phyloP scores from a whole-genome alignment of 129 eudicot genomes.

The Flaveria brownii region DNA sequence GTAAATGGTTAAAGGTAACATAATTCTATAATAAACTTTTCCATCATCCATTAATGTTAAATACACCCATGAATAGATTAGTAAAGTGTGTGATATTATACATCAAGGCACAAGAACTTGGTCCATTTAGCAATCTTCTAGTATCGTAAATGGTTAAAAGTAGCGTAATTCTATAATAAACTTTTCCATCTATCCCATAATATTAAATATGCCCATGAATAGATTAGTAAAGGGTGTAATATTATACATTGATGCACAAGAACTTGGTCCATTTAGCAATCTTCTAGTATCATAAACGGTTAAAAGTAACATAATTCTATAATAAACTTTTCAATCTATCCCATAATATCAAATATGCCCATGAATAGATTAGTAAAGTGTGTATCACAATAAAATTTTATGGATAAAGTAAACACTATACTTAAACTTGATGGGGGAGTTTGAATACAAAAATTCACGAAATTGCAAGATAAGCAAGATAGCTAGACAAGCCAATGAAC shows the following conservation, averaged over 20 bases:
- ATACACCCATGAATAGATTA: neutral
- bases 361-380: neutral
- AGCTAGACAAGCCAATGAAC: neutral
- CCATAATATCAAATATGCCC: conserved; percentile 7
- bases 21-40: neutral
- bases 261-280: neutral
- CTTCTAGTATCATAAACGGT: neutral
- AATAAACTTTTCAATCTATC: neutral
- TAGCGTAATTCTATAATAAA: neutral
- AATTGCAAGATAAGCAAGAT: neutral
- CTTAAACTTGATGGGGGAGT: neutral
- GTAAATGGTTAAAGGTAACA: neutral
- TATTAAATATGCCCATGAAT: conserved; percentile 10
- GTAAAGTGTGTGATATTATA: neutral
- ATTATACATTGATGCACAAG: neutral
- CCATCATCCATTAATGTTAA: conserved; percentile 1
- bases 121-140: neutral
- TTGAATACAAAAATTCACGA: neutral
- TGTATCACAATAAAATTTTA: neutral
- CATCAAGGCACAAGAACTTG: conserved; percentile 15
- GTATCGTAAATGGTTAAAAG: neutral
- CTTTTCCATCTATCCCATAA: neutral
- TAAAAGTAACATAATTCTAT: neutral
- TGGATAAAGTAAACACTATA: neutral
- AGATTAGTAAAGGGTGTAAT: neutral